phyloP scores from a whole-genome alignment of 2,329 filamentous ascomycete genomes.

The Sordariomycetes sp. region DNA sequence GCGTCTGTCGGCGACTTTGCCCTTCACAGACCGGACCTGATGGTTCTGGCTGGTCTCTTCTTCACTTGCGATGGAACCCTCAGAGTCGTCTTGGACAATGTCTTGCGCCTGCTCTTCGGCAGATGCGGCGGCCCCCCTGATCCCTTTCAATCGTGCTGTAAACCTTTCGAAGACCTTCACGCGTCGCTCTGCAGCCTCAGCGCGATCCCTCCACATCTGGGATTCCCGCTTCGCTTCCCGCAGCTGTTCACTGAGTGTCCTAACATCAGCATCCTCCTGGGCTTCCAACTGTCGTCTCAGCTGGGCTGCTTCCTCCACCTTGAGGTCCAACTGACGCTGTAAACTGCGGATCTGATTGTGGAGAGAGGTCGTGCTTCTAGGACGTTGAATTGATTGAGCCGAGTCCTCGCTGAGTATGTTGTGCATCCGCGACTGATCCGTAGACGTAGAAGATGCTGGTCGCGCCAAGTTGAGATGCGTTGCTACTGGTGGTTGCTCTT shows the following conservation, averaged over 20 bases:
- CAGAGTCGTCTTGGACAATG: too few relatives aligned
- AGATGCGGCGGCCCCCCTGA: constrained; percentile 3
- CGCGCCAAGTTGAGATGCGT: constrained; percentile 25
- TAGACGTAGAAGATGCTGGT: constrained; percentile 20
- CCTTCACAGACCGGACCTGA: constrained; percentile 4
- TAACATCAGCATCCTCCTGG: constrained; percentile 30
- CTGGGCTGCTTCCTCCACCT: constrained; percentile 34
- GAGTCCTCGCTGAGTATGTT: not conserved
- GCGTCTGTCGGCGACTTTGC: not conserved
- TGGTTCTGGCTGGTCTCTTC: not conserved
- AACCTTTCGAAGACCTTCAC: constrained; percentile 38
- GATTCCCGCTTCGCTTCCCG: constrained; percentile 22
- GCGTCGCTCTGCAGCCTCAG: constrained; percentile 45
- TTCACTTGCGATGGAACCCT: not conserved
- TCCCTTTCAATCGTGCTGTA: constrained; percentile 17
- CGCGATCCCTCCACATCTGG: constrained; percentile 42
- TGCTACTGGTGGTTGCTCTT: constrained; percentile 26
- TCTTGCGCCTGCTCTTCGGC: not conserved
- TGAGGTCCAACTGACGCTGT: constrained; percentile 33
- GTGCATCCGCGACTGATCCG: too few relatives aligned
- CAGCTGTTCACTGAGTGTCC: constrained; percentile 38
- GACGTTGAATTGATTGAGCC: constrained; percentile 3
- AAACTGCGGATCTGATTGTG: constrained; percentile 40
- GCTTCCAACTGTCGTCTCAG: constrained; percentile 36
- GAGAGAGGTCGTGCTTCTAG: constrained; percentile 23